These are phyloP conservation scores for Apiospora kogelbergensis DNA, from an alignment of 2,329 filamentous ascomycete species.

Conservation along the genomic window DNA sequence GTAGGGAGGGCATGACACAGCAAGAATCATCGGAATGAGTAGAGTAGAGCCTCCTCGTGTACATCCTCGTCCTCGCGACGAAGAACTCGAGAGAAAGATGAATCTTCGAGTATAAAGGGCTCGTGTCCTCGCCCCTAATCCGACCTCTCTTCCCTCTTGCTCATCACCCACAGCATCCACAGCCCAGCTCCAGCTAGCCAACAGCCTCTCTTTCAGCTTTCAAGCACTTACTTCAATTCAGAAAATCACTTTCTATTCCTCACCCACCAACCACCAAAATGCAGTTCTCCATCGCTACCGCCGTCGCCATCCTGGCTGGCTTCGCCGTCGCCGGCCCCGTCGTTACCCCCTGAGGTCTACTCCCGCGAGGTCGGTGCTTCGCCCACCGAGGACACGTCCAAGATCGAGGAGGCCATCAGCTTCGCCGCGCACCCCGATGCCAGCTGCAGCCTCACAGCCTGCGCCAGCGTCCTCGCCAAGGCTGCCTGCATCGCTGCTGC, in stretches of 20 bases:
- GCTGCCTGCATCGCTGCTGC: neutral
- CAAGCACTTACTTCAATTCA: too few species aligned
- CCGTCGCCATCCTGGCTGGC: neutral
- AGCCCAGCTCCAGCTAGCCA: neutral
- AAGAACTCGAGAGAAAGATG: neutral
- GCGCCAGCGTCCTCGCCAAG: neutral
- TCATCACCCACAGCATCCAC: neutral
- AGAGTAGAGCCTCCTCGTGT: too few species aligned
- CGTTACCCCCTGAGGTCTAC: neutral
- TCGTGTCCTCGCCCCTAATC: neutral
- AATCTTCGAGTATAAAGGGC: neutral
- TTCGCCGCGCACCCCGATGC: neutral
- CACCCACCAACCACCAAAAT: neutral
- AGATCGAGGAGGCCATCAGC: neutral
- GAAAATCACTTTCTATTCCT: too few species aligned
- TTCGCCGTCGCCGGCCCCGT: neutral
- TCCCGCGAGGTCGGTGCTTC: neutral
- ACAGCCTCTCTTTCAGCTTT: neutral
- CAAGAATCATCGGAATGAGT: neutral
- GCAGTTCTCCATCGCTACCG: neutral
- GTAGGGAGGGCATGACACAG: neutral
- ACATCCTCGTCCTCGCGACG: neutral
- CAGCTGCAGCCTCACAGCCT: neutral
- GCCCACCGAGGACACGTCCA: neutral
- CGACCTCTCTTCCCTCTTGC: neutral